Evolutionary conservation across 441 rosid species (phyloP), one percentile per base, ranked within the genome.

Genomic region (Adansonia gregorii): DNA sequence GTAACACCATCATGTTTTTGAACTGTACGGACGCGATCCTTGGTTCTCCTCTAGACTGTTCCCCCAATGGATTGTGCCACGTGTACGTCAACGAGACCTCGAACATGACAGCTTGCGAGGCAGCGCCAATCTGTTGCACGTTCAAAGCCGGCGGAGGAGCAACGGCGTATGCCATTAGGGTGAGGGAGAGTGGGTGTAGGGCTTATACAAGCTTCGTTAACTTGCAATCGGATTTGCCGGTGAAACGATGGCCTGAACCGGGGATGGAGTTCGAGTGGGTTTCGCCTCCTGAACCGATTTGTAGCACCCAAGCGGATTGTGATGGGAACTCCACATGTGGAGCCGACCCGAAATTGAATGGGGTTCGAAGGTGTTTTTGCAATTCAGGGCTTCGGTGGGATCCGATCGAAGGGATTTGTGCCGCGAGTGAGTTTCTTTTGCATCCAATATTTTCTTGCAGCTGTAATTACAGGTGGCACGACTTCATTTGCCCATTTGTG

Each of bases 201-300:
- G 94, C 91, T 0, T 90, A 86, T 73, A 77, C 80, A 14, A 90
- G 89, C 79, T 90, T 90, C 48, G 92, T 87, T 31, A 84, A 85
- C 78, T 74, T 90, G 81, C 56, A 87, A 19, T 1, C 77, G 19
- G 49, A 1, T 4, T 67, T 43, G 74, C 87, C 91, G 0, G 86
- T 84, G 48, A 56, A 45, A 56, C 68, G 14, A 74, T 90, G 94
- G 94, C 85, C 90, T 0, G 56, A 78, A 39, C 91, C 94, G 0
- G 94, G 88, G 0, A 41, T 90, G 81, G 90, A 84, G 81, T 76
- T 90, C 19, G 78, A 87, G 77, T 90, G 94, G 92, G 79, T 15
- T 55, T 59, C 77, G 46, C 93, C 93, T 0, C 75, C 41, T 63
- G 90, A 86, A 46, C 91, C 88, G 0, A 1, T 78, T 14, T 90